Percentiles rank a stretch among this genome's conserved stretches.
These are phyloP conservation scores for Nakazawaea peltata DNA, from an alignment of 805 yeast genomes.

Conservation along the genomic window DNA sequence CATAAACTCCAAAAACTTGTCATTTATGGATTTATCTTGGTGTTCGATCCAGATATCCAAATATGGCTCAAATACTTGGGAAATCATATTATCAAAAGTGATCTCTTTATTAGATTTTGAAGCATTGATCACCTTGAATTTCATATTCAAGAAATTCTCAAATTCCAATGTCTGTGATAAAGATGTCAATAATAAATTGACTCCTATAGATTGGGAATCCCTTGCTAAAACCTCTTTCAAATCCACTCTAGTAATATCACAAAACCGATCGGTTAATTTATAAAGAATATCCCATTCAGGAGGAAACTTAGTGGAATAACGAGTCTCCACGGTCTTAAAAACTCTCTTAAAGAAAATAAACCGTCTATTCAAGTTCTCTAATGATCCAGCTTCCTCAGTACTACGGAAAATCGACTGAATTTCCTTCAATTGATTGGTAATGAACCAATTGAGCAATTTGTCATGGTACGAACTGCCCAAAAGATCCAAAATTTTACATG, in stretches of 20 bases:
- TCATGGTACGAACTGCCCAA: constrained; percentile 50
- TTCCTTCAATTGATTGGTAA: constrained; percentile 62
- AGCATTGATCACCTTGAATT: constrained; percentile 35
- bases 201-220: constrained; percentile 38
- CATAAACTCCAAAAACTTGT: constrained; percentile 58
- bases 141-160: constrained; percentile 63
- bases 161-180: constrained; percentile 77
- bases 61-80: constrained; percentile 77
- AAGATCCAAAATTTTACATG: constrained; percentile 64
- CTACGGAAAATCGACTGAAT: constrained; percentile 66
- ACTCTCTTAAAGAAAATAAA: constrained; percentile 75
- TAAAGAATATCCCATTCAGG: constrained; percentile 62
- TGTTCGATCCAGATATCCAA: constrained; percentile 78
- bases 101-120: constrained; percentile 17
- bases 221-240: constrained; percentile 41
- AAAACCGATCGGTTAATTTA: constrained; percentile 53
- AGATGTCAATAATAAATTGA: constrained; percentile 59
- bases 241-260: constrained; percentile 63
- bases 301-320: constrained; percentile 53
- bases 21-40: constrained; percentile 59
- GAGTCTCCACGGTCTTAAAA: constrained; percentile 47
- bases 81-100: constrained; percentile 36
- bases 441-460: constrained; percentile 66
- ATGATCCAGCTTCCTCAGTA: constrained; percentile 88
- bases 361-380: constrained; percentile 79